Conservation (phyloP, 257 asterid species). For the Solanum phureja region DNA sequence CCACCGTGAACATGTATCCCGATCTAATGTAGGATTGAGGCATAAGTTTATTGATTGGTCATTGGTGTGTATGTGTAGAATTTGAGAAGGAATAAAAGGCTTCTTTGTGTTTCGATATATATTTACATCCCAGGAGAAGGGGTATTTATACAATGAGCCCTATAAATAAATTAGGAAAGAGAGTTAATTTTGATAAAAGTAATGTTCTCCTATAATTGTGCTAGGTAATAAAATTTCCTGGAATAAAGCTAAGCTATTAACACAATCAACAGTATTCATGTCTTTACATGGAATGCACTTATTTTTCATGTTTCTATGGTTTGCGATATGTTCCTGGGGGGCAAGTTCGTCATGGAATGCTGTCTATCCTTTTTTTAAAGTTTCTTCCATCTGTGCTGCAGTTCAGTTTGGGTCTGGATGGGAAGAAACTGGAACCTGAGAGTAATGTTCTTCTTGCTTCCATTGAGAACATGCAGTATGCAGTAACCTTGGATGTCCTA, state of each 20-base stretch:
- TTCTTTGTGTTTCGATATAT: neutral
- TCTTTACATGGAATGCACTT: neutral
- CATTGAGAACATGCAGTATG: constrained; percentile 95
- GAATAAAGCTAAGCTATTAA: neutral
- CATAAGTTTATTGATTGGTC: neutral
- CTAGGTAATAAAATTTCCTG: neutral
- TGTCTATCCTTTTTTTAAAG: neutral
- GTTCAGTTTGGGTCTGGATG: constrained; percentile 78
- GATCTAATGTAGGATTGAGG: neutral
- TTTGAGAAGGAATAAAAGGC: neutral
- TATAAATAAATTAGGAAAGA: neutral
- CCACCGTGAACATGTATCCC: neutral
- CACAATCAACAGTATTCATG: neutral
- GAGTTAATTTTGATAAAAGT: neutral
- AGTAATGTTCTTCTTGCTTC: constrained; percentile 98
- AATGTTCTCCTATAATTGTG: neutral
- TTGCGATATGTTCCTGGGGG: neutral
- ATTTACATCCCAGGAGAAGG: neutral
- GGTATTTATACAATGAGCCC: neutral
- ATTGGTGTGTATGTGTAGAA: neutral
- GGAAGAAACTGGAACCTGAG: constrained; percentile 81
- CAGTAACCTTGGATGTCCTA: constrained; percentile 88
- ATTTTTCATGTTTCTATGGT: neutral
- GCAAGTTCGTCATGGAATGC: neutral
- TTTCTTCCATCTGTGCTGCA: constrained; percentile 20